phyloP scores from a whole-genome alignment of 2,329 filamentous ascomycete genomes.

The Cytospora schulzeri region DNA sequence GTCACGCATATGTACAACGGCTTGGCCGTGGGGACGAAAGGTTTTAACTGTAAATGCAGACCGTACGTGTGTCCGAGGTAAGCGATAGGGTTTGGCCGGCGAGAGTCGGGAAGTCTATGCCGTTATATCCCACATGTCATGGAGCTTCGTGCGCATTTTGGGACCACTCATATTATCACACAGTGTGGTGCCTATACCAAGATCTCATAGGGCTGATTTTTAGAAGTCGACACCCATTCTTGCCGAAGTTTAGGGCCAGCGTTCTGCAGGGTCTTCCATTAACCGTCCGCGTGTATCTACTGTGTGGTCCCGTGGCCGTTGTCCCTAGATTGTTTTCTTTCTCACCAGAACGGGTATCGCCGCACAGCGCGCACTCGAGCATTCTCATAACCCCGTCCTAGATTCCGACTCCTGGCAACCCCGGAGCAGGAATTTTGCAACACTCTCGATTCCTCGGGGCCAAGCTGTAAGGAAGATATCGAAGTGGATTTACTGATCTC shows the following conservation, averaged over 20 bases:
- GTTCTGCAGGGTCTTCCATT: not conserved
- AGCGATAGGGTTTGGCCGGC: not conserved
- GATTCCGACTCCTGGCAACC: not conserved
- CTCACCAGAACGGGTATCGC: no score
- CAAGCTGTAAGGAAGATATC: no score
- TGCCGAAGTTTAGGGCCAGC: not conserved
- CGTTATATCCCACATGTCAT: not conserved
- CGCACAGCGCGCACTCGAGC: no score
- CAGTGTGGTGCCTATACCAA: not conserved
- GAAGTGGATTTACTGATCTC: no score
- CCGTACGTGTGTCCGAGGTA: not conserved
- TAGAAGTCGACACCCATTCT: not conserved
- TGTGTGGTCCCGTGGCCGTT: no score
- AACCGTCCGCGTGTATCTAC: not conserved
- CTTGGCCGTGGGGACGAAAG: not conserved
- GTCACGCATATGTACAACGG: no score
- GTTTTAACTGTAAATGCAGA: not conserved
- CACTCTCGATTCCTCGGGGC: no score
- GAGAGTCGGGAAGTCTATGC: not conserved
- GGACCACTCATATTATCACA: not conserved
- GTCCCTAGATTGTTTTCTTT: not conserved
- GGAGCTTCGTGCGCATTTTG: not conserved
- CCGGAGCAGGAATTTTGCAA: no score
- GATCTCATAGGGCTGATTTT: not conserved
- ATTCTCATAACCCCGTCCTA: no score